phyloP scores from a whole-genome alignment of 2,329 filamentous ascomycete species.

The Colletotrichum navitas region DNA sequence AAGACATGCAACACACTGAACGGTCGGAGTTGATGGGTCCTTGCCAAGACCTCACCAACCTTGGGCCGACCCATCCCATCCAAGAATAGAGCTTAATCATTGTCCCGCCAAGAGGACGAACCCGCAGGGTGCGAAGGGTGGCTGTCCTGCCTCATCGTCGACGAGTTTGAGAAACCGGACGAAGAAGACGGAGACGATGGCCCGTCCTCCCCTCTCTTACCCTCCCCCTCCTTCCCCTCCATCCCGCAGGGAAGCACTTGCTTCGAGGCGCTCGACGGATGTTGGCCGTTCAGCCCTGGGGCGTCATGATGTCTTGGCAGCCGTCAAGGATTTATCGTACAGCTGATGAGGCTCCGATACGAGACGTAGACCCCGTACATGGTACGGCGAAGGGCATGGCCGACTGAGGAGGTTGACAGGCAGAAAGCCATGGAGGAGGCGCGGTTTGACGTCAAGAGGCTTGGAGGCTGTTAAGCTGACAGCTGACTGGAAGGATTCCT shows the following conservation, averaged over 20 bases:
- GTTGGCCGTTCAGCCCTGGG: constrained; percentile 33
- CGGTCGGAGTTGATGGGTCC: constrained; percentile 23
- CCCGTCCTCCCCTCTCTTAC: not conserved
- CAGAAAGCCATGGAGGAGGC: constrained; percentile 13
- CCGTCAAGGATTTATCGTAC: not conserved
- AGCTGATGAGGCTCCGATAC: constrained; percentile 37
- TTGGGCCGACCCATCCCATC: constrained; percentile 24
- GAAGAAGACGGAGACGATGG: constrained; percentile 21
- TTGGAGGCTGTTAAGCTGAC: constrained; percentile 36
- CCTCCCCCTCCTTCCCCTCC: not conserved
- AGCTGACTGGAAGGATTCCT: constrained; percentile 24
- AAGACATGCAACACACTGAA: constrained; percentile 11
- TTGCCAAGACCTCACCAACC: constrained; percentile 27
- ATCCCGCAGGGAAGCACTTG: constrained; percentile 23
- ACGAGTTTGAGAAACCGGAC: constrained; percentile 33
- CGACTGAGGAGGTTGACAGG: constrained; percentile 9
- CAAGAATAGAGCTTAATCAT: constrained; percentile 34
- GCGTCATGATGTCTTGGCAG: constrained; percentile 34
- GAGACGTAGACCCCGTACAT: not conserved
- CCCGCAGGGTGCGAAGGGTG: constrained; percentile 19
- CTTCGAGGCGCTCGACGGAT: constrained; percentile 5
- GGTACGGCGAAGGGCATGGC: not conserved
- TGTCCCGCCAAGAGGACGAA: not conserved
- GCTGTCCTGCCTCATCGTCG: constrained; percentile 24
- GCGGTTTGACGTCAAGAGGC: constrained; percentile 39